Base-by-base conservation (phyloP, 2,329 filamentous ascomycete genomes). In the Diaporthe sp. region DNA sequence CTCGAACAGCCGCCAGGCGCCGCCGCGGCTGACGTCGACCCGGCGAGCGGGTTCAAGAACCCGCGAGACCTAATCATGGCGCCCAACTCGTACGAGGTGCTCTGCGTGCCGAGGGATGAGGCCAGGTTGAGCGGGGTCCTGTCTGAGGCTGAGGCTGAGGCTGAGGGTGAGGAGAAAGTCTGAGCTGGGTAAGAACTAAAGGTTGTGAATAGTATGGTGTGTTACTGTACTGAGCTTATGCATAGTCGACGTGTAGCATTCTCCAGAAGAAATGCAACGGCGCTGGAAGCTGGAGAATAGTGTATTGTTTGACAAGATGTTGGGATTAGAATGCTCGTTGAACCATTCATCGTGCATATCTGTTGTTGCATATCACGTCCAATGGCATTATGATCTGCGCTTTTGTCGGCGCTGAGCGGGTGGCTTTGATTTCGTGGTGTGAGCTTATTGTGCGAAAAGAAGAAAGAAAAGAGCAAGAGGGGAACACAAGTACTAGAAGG, bases 1-100 rank as follows among this genome's bases (percentile, higher is more conserved):
- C 86, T 90, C 77, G 80, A 86, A 0, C 79, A 82, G 31, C 31
- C 28, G 1, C 65, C 65, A 1, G 65, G 22, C 2, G 28, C 46
- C 31, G 72, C 39, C 17, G 42, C 9, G 0, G 58, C 31, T 17
- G 71, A 74, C 3, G 42, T 77, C n/a, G 71, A 77, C 53, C 76
- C 76, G 6, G 67, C 71, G 3, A 22, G 19, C 10, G 76, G 76
- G 22, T 71, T 58, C 7, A 76, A 74, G 67, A 72, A 74, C 70
- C 73, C 75, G n/a, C 44, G 53, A 0, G 76, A 73, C 31, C 25
- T 76, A 4, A 74, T 77, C 60, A 72, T 37, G 62, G 72, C 75
- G 6, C 76, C 74, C 22, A n/a, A 37, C 0, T 31, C 31, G 15
- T 77, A 76, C 31, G 57, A 74, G 58, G 76, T 76, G 44, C 49